Evolutionary conservation across 371 early-diverging fungal species (phyloP).

Genomic region (Mycotypha africana): DNA sequence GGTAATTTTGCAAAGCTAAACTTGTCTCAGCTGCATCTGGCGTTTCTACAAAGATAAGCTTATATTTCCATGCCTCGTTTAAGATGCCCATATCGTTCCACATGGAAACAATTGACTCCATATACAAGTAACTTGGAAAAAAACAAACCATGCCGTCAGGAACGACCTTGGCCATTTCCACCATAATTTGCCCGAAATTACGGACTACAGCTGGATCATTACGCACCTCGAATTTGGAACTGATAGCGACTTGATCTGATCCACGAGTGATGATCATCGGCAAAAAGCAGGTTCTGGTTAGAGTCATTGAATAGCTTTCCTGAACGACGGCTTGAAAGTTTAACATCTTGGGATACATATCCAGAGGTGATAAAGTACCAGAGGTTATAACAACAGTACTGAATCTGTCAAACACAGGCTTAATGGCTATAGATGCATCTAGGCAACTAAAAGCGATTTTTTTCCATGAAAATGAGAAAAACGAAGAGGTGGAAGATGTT

Average conservation of each 20-base stretch:
- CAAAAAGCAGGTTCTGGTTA: conserved; percentile 91
- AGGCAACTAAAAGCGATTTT: conserved; percentile 65
- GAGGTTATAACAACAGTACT: conserved; percentile 98
- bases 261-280: conserved; percentile 98
- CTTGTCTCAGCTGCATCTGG: conserved; percentile 99
- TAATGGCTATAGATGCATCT: conserved; percentile 97
- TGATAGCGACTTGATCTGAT: conserved; percentile 95
- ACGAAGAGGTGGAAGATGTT: too few relatives aligned
- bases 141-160: conserved; percentile 99
- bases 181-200: conserved; percentile 97
- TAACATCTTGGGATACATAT: conserved; percentile 98
- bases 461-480: neutral
- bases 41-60: conserved; percentile 98
- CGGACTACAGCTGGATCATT: conserved; percentile 98
- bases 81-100: conserved; percentile 98
- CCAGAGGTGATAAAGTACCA: conserved; percentile 98
- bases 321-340: conserved; percentile 82
- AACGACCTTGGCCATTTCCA: conserved; percentile 91
- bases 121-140: conserved; percentile 98
- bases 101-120: conserved; percentile 98
- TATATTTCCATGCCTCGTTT: conserved; percentile 93
- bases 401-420: conserved; percentile 95
- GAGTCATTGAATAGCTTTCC: conserved; percentile 92
- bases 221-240: conserved; percentile 96
- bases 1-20: conserved; percentile 93